A percentile compares a stretch with the other conserved stretches of the same genome.
These are phyloP conservation scores for Teratosphaeria zuluensis DNA, from an alignment of 2,329 filamentous ascomycete genomes.

Conservation along the genomic window DNA sequence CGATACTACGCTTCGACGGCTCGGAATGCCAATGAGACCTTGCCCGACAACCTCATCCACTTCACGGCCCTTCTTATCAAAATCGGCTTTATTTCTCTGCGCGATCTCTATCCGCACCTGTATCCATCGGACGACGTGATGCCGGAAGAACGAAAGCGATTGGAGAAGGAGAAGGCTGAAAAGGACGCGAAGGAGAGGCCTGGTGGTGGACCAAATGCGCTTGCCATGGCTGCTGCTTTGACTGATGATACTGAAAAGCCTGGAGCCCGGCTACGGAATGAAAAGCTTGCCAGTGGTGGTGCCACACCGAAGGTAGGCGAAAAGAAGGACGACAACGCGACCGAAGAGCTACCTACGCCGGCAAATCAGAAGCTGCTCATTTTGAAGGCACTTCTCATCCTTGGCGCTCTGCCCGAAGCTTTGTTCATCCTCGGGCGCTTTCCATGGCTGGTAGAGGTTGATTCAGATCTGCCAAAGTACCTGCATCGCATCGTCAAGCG, in stretches of 20 bases:
- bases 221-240: slow-evolving; percentile 77
- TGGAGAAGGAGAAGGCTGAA: slow-evolving; percentile 67
- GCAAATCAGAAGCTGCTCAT: slow-evolving; percentile 81
- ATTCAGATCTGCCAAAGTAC: slow-evolving; percentile 68
- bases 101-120: slow-evolving; percentile 84
- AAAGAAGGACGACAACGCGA: slow-evolving; percentile 36
- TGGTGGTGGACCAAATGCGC: slow-evolving; percentile 65
- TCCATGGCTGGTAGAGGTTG: slow-evolving; percentile 81
- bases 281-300: slow-evolving; percentile 37
- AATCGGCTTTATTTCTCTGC: slow-evolving; percentile 87
- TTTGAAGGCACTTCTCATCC: slow-evolving; percentile 74
- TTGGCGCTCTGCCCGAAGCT: slow-evolving; percentile 86
- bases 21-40: slow-evolving; percentile 61
- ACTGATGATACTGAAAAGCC: slow-evolving; percentile 63
- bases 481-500: slow-evolving; percentile 80
- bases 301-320: slow-evolving; percentile 30
- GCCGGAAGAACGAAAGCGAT: slow-evolving; percentile 59
- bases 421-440: slow-evolving; percentile 87
- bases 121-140: slow-evolving; percentile 79
- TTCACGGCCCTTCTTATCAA: slow-evolving; percentile 89
- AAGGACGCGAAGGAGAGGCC: slow-evolving; percentile 62
- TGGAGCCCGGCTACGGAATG: slow-evolving; percentile 34
- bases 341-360: slow-evolving; percentile 56
- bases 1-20: slow-evolving; percentile 83
- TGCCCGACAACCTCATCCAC: slow-evolving; percentile 89